These are phyloP conservation scores for Ophiostoma sp. DNA, from an alignment of 2,329 filamentous ascomycete species.

Conservation along the genomic window DNA sequence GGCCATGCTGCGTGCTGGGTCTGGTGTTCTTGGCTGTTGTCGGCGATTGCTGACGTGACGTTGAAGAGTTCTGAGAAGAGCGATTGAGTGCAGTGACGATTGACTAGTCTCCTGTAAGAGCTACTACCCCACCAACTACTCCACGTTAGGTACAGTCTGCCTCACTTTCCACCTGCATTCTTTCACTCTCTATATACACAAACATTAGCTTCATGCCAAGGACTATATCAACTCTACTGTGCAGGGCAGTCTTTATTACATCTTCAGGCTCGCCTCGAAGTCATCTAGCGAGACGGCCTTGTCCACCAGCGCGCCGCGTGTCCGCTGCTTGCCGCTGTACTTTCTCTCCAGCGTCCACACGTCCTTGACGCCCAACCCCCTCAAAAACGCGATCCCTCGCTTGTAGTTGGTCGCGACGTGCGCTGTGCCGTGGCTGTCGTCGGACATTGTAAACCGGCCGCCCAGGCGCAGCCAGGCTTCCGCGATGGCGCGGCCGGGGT, in stretches of 20 bases:
- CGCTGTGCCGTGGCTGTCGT: slow-evolving; percentile 85
- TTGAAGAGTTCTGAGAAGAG: background rate
- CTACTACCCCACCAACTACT: background rate
- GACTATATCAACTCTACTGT: background rate
- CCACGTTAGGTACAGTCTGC: background rate
- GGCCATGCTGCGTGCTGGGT: slow-evolving; percentile 18
- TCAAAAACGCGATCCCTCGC: slow-evolving; percentile 64
- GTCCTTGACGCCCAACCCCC: slow-evolving; percentile 56
- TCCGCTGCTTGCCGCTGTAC: slow-evolving; percentile 26
- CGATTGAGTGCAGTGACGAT: background rate
- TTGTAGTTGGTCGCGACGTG: slow-evolving; percentile 84
- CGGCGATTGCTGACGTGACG: background rate
- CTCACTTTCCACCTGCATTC: background rate
- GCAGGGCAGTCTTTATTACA: background rate
- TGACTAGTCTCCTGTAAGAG: background rate
- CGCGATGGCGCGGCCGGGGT: slow-evolving; percentile 74
- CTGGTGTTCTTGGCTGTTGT: background rate
- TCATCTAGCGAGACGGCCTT: slow-evolving; percentile 30
- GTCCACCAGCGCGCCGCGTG: slow-evolving; percentile 37
- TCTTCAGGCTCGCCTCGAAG: slow-evolving; percentile 19
- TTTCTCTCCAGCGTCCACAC: slow-evolving; percentile 53
- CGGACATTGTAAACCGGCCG: slow-evolving; percentile 82
- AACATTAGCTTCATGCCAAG: background rate
- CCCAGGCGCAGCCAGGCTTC: slow-evolving; percentile 67
- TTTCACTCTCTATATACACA: background rate